Evolutionary conservation across 768 basidiomycete genomes (phyloP).

Genomic region (Podaxis sp.): DNA sequence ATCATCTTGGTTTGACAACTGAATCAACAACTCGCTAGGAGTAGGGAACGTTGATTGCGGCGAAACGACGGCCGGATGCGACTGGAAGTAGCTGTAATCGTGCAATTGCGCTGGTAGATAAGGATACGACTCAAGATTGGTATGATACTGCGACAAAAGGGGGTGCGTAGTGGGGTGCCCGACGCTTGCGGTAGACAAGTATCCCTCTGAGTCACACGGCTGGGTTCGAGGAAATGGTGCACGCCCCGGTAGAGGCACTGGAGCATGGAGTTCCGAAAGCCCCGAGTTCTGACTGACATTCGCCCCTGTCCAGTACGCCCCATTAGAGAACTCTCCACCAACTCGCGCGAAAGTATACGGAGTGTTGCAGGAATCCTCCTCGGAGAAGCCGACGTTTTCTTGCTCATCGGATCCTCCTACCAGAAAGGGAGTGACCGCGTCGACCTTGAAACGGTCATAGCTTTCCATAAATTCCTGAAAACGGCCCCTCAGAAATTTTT

Average conservation of each 20-base stretch:
- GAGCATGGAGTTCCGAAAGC: background rate
- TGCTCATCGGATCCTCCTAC: background rate
- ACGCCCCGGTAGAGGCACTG: background rate
- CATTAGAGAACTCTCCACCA: background rate
- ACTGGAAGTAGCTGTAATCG: background rate
- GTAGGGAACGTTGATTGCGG: conserved; percentile 52
- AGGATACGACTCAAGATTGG: background rate
- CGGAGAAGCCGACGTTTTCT: background rate
- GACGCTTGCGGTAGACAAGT: background rate
- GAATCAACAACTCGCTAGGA: conserved; percentile 59
- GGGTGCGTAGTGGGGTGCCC: background rate
- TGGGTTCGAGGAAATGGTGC: background rate
- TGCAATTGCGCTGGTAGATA: background rate
- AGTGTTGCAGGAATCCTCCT: background rate
- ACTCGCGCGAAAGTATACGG: background rate
- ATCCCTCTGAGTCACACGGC: background rate
- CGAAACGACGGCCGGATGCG: background rate
- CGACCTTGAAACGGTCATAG: background rate
- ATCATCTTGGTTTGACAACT: conserved; percentile 30
- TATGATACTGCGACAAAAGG: background rate
- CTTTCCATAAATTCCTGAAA: background rate
- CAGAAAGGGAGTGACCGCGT: background rate
- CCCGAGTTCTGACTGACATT: background rate
- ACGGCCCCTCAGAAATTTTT: background rate
- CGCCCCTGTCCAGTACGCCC: background rate